Evolutionary conservation across 495 filamentous ascomycete species (phyloP).

Genomic region (Clohesyomyces aquaticus): DNA sequence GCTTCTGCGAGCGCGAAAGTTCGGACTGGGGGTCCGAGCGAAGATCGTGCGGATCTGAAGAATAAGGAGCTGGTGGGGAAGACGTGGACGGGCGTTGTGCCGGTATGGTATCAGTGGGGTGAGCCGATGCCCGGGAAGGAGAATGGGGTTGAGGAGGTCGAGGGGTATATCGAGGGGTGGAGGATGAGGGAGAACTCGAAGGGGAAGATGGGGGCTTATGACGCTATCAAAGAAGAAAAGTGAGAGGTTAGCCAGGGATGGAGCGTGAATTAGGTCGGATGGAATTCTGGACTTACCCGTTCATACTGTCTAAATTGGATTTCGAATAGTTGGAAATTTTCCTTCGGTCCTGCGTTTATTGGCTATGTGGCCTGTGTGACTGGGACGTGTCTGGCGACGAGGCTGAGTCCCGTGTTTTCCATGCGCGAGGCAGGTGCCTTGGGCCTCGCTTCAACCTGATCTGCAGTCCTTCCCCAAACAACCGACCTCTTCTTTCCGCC

Average conservation of each 20-base stretch:
- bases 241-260: conserved; percentile 27
- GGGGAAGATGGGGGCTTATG: conserved; percentile 33
- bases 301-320: no score
- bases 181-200: conserved; percentile 52
- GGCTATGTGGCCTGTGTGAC: no score
- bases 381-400: no score
- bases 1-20: conserved; percentile 78
- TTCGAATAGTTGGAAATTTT: no score
- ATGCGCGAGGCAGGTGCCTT: no score
- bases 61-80: conserved; percentile 61
- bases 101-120: conserved; percentile 65
- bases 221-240: conserved; percentile 39
- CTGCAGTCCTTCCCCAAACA: no score
- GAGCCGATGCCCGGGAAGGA: conserved; percentile 63
- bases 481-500: no score
- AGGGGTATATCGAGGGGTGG: conserved; percentile 64
- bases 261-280: background rate
- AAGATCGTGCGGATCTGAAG: conserved; percentile 69
- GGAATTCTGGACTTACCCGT: background rate
- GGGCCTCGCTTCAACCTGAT: no score
- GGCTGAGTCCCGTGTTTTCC: no score
- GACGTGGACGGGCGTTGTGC: conserved; percentile 84
- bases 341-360: no score
- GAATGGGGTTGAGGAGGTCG: conserved; percentile 59
- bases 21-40: conserved; percentile 65